Base-by-base conservation (phyloP, 2,329 filamentous ascomycete species). In the Neonectria sp. region DNA sequence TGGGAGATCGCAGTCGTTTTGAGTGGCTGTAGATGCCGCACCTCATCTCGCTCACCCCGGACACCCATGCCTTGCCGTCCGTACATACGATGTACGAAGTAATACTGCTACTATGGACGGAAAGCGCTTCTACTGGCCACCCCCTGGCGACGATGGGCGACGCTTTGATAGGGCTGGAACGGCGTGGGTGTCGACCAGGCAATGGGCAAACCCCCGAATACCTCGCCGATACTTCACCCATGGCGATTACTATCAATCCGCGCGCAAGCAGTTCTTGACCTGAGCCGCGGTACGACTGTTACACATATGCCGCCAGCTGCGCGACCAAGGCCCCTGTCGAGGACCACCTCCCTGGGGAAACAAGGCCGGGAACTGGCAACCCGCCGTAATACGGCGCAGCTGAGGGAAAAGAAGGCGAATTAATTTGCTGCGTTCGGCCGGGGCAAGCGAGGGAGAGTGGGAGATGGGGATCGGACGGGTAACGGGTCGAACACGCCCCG, bases 1-100 rank as follows among this genome's bases (percentile, higher is more conserved):
- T 48, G 48, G 55, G 52, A 45, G 31, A 55, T 35, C 31, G 55
- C 56, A 70, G 60, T 68, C 55, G 43, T 55, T 17, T 58, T 57
- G 59, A 63, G 61, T 65, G 48, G 55, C 55, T 66, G 43, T 52
- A 63, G 55, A 63, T 65, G 63, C 60, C 45, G 53, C 67, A 55
- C 64, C 56, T 72, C 72, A 74, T 74, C 68, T 74, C 72, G 68
- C 73, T 73, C 68, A 69, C 67, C 73, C 73, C 67, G 63, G 70
- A 65, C 25, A 60, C 45, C n/a, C 25, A 33, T 25, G 48, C 46
- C 37, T 24, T 49, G 57, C 35, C 43, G 25, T 58, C 60, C 55
- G 31, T 56, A 43, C 40, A 35, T 55, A 46, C 21, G 9, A 40
- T 8, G 11, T 48, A 12, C 59, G 57, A 48, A 49, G 51, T 24